phyloP scores from a whole-genome alignment of 495 filamentous ascomycete species.

The Coniosporium apollinis region DNA sequence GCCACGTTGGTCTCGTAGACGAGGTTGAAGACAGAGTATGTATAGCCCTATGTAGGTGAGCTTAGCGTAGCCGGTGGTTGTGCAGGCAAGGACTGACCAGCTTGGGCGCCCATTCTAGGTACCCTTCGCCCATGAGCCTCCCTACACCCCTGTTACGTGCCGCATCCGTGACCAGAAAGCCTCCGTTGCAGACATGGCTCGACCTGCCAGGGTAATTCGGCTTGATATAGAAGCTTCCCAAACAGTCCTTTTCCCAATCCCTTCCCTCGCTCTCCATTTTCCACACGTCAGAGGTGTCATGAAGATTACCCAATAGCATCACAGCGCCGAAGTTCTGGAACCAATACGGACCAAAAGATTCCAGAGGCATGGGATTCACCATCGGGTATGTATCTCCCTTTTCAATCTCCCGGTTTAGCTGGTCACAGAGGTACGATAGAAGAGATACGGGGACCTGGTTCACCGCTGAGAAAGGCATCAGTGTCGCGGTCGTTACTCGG shows the following conservation, averaged over 20 bases:
- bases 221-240: slow-evolving; percentile 93
- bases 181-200: slow-evolving; percentile 92
- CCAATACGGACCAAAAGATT: slow-evolving; percentile 78
- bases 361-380: slow-evolving; percentile 53
- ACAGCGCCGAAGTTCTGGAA: slow-evolving; percentile 88
- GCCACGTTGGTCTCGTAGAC: slow-evolving; percentile 97
- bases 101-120: slow-evolving; percentile 86
- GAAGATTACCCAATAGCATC: slow-evolving; percentile 76
- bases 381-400: slow-evolving; percentile 95
- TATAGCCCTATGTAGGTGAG: slow-evolving; percentile 49
- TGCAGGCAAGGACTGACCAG: slow-evolving; percentile 35
- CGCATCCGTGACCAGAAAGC: slow-evolving; percentile 82
- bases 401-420: slow-evolving; percentile 88
- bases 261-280: slow-evolving; percentile 37
- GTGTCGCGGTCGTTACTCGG: slow-evolving; percentile 73
- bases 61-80: neutral
- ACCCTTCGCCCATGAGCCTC: slow-evolving; percentile 81
- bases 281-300: slow-evolving; percentile 41
- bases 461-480: slow-evolving; percentile 69
- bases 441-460: slow-evolving; percentile 59
- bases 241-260: slow-evolving; percentile 71
- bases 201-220: slow-evolving; percentile 94
- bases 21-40: slow-evolving; percentile 93
- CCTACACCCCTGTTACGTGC: slow-evolving; percentile 83
- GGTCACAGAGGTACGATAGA: slow-evolving; percentile 63